Evolutionary conservation across 352 stramenopile genomes (phyloP).

Genomic region (Globisporangium cylindrosporum): DNA sequence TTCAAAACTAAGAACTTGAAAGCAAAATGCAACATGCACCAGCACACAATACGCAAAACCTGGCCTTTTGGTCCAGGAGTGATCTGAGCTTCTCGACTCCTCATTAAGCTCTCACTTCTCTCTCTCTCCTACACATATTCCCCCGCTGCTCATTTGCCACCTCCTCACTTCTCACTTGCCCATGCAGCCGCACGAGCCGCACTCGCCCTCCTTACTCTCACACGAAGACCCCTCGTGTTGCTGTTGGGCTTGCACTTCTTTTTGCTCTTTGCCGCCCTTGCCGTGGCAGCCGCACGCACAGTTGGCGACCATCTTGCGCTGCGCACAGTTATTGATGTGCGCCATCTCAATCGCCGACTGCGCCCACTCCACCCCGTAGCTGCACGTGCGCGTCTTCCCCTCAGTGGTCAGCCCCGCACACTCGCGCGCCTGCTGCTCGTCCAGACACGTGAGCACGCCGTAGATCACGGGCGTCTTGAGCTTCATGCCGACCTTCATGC

Average conservation of each 20-base stretch:
- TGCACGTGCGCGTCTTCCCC: conserved; percentile 31
- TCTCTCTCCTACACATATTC: neutral
- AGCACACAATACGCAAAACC: neutral
- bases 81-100: neutral
- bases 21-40: neutral
- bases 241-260: neutral
- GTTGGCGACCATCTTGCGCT: neutral
- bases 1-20: neutral
- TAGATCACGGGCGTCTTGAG: conserved; percentile 23
- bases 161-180: neutral
- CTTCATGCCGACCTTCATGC: conserved; percentile 28
- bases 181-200: conserved; percentile 7
- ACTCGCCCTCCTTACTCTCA: conserved; percentile 9
- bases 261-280: neutral
- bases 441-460: conserved; percentile 20
- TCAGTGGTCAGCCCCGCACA: conserved; percentile 13
- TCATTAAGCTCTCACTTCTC: neutral
- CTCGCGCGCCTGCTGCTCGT: conserved; percentile 14
- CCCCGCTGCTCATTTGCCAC: neutral
- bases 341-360: conserved; percentile 92
- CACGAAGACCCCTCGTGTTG: neutral
- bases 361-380: conserved; percentile 89
- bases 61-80: too few species aligned
- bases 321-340: conserved; percentile 34
- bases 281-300: conserved; percentile 19